These are phyloP conservation scores for Sporothrix dimorphospora DNA, from an alignment of 2,329 filamentous ascomycete genomes.

Conservation along the genomic window DNA sequence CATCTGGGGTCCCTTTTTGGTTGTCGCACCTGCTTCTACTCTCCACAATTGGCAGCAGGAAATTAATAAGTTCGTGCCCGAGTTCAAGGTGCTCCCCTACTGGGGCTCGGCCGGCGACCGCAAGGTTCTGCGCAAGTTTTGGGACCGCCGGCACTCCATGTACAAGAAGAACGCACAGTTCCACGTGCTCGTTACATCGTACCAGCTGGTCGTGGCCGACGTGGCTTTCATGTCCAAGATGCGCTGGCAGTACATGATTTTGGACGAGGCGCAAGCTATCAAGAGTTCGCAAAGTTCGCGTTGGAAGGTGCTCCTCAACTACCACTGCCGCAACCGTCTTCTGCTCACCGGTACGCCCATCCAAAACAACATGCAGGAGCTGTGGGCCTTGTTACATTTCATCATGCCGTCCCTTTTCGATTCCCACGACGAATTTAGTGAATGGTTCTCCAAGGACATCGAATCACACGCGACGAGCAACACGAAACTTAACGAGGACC, in stretches of 20 bases:
- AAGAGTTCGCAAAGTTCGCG: conserved; percentile 95
- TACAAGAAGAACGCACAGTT: conserved; percentile 93
- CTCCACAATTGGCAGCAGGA: conserved; percentile 99
- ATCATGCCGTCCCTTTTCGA: conserved; percentile 99
- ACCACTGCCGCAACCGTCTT: conserved; percentile 93
- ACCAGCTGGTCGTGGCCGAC: conserved; percentile 95
- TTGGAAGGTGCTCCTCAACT: conserved; percentile 93
- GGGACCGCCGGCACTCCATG: conserved; percentile 96
- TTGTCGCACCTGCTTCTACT: conserved; percentile 94
- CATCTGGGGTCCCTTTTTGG: conserved; percentile 96
- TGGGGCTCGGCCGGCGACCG: conserved; percentile 94
- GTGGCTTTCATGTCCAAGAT: conserved; percentile 99
- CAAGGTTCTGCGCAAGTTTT: conserved; percentile 97
- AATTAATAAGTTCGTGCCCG: conserved; percentile 90
- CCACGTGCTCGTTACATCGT: conserved; percentile 94
- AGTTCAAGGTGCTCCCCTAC: conserved; percentile 94
- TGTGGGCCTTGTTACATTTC: conserved; percentile 97
- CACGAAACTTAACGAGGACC: conserved; percentile 98
- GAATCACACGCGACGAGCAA: conserved; percentile 98
- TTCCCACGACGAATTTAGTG: conserved; percentile 88
- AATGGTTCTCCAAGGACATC: conserved; percentile 95
- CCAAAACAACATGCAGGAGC: conserved; percentile 99
- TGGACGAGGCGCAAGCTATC: conserved; percentile 98
- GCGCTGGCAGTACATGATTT: conserved; percentile 99
- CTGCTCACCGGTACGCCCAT: conserved; percentile 95